These are phyloP conservation scores for Coemansia sp. DNA, from an alignment of 192 early-diverging fungal genomes.

Conservation along the genomic window DNA sequence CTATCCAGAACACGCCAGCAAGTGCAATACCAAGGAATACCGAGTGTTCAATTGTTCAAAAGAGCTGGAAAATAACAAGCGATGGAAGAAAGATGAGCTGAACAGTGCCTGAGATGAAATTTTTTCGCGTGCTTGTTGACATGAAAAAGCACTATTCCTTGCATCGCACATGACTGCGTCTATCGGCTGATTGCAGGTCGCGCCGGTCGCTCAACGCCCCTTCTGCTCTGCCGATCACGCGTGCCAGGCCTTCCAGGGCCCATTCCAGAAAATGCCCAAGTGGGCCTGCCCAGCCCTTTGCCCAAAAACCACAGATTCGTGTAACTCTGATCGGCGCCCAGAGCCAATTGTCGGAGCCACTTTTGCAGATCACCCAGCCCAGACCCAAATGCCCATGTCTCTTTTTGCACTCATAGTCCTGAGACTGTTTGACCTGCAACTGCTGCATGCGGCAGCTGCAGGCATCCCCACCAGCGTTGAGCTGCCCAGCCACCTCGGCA, in stretches of 20 bases:
- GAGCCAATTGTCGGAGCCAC: too few species aligned
- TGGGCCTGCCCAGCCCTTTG: too few species aligned
- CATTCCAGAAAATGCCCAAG: too few species aligned
- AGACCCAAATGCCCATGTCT: too few species aligned
- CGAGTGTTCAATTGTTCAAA: neutral
- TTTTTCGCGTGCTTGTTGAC: neutral
- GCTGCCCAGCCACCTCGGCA: too few species aligned
- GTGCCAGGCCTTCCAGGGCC: neutral
- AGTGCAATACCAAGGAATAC: neutral
- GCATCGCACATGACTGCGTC: neutral
- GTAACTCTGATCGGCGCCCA: too few species aligned
- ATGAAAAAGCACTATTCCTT: constrained; percentile 6
- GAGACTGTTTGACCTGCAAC: too few species aligned
- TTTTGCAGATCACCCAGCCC: too few species aligned
- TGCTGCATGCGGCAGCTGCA: too few species aligned
- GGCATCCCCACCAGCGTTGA: too few species aligned
- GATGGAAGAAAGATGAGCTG: neutral
- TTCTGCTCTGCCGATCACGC: constrained; percentile 2
- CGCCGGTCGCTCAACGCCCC: neutral
- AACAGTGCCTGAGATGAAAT: neutral
- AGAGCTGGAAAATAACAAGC: constrained; percentile 6
- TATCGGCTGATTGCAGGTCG: neutral
- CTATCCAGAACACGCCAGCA: neutral
- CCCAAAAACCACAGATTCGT: too few species aligned
- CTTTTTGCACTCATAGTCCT: too few species aligned